Evolutionary conservation across 2,329 filamentous ascomycete species (phyloP).

Genomic region (Ramularia endophylla): DNA sequence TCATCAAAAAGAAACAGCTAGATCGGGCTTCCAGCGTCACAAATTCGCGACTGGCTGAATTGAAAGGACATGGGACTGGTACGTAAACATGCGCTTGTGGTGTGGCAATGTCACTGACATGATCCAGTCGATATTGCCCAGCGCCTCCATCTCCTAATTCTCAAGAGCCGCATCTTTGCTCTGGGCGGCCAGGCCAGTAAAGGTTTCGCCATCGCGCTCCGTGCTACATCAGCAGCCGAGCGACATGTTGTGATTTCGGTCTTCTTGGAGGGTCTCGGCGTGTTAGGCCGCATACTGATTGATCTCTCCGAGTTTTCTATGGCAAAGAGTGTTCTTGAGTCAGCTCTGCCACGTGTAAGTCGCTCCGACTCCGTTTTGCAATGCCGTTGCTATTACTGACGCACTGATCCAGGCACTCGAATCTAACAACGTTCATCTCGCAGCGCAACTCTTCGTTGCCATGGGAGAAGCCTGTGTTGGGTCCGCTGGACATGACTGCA

Average conservation of each 20-base stretch:
- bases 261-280: conserved; percentile 66
- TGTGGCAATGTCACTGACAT: not conserved
- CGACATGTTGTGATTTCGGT: conserved; percentile 61
- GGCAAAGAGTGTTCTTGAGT: conserved; percentile 58
- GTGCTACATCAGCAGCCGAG: conserved; percentile 69
- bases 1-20: conserved; percentile 45
- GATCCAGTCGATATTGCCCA: conserved; percentile 56
- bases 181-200: conserved; percentile 63
- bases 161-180: conserved; percentile 66
- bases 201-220: conserved; percentile 69
- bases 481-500: conserved; percentile 53
- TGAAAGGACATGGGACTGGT: conserved; percentile 34
- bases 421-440: conserved; percentile 56
- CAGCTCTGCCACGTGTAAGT: conserved; percentile 64
- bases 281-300: conserved; percentile 62
- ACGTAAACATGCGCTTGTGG: not conserved
- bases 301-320: conserved; percentile 65
- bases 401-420: conserved; percentile 50
- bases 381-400: not conserved
- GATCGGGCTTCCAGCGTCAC: conserved; percentile 49
- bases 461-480: conserved; percentile 77
- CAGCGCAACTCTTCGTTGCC: conserved; percentile 61
- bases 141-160: conserved; percentile 63
- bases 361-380: not conserved
- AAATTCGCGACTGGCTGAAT: conserved; percentile 45